Evolutionary conservation across 768 basidiomycete genomes (phyloP), one percentile per base, ranked within the genome.

Genomic region (Panellus pusillus): DNA sequence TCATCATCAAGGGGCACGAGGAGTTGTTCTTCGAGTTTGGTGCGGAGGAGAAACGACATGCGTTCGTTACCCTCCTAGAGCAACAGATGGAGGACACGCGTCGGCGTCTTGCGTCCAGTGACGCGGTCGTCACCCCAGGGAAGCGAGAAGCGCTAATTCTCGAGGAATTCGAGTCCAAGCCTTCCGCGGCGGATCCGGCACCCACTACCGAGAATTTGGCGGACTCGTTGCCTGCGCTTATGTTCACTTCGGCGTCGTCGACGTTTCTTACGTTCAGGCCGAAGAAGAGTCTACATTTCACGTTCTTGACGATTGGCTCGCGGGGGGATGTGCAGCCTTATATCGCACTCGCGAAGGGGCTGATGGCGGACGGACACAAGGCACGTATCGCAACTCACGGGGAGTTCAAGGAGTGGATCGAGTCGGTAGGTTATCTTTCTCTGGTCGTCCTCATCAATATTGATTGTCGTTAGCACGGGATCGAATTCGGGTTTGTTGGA

Each of bases 291-390:
- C 71, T 99, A 55, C 87, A 84, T 62, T 91, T 99, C 65, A 98
- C 97, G 0, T 93, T 96, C 72, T 72, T 98, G 57, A 98, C 96
- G 1, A 97, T 99, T 61, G 96, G 96, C 6, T 94, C 93, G 18
- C 81, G 96, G 46, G 96, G 96, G 47, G 96, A 99, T 67, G 97
- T 98, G 9, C 96, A 99, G 69, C 96, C 96, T 11, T 99, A 98
- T 66, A 98, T 99, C 62, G 87, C 97, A 2, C 78, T 99, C 9
- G 91, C 91, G 19, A 97, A 95, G 69, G 95, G 93, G 0, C 72
- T 96, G 20, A 86, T 91, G 70, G 83, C 84, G 6, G 91, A 96
- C 68, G 96, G 96, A 0, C 96, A 99, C 70, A 80, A 74, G 38
- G 87, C 86, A 53, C 85, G 84, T 60, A 98, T 99, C 57, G 96